A percentile compares a stretch with the other conserved stretches of the same genome.
phyloP scores from a whole-genome alignment of 176 grass and related monocot genomes.

The Cocos nucifera region DNA sequence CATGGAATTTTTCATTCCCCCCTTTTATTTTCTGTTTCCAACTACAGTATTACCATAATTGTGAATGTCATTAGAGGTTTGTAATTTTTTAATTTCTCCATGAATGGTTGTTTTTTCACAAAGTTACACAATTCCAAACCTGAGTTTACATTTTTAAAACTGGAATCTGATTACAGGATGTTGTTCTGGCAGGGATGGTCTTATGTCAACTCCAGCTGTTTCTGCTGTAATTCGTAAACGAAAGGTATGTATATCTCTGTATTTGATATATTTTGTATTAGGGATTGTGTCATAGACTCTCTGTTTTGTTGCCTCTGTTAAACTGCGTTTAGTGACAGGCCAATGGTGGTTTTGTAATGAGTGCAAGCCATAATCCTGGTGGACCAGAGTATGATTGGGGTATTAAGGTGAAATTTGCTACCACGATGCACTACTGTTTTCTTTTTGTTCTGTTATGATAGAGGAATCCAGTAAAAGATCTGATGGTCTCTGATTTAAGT shows the following conservation, averaged over 20 bases:
- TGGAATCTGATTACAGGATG: conserved; percentile 1
- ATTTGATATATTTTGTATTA: not conserved
- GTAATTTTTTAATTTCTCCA: no score
- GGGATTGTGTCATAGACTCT: no score
- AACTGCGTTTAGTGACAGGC: conserved; percentile 38
- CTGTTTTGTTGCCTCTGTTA: conserved; percentile 1
- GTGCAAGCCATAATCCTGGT: conserved; percentile 93
- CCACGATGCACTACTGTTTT: not conserved
- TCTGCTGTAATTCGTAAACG: conserved; percentile 84
- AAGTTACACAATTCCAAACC: no score
- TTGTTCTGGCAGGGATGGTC: conserved; percentile 43
- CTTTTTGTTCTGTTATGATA: not conserved
- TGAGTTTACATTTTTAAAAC: no score
- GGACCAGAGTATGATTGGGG: conserved; percentile 86
- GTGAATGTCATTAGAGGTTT: no score
- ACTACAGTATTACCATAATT: no score
- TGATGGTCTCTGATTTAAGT: no score
- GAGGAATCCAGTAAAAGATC: conserved; percentile 4
- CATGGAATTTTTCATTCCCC: no score
- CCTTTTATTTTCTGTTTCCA: no score
- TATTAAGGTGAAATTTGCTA: conserved; percentile 55
- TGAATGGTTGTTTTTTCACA: no score
- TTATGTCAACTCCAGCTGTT: conserved; percentile 82
- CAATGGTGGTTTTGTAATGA: conserved; percentile 91
- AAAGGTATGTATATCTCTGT: conserved; percentile 30